Base-by-base conservation (phyloP, 2,329 filamentous ascomycete genomes). In the Annulohypoxylon truncatum region DNA sequence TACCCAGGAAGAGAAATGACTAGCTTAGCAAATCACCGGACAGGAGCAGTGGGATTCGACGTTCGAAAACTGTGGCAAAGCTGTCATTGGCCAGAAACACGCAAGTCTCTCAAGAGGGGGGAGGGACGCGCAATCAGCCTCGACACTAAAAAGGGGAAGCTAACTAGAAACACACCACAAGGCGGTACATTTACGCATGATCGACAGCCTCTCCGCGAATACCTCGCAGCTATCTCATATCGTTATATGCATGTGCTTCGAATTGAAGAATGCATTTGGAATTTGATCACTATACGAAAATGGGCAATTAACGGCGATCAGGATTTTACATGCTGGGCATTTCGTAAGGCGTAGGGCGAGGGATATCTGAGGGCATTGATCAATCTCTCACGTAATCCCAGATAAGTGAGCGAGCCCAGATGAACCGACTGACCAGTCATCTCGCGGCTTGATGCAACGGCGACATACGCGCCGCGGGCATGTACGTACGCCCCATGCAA, bases 91-190 rank as follows among this genome's bases (percentile, higher is more conserved):
- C 54, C 31, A 65, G 59, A 67, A 68, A 68, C 70, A 66, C 71
- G 69, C 71, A 72, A 73, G 71, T 71, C 53, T 68, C 66, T 66
- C 55, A 55, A 69, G 64, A 31, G 64, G 67, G 72, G 67, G 63
- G 61, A 57, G 56, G 70, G 74, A 74, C 74, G 74, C 74, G 74
- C 73, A 74, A 75, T 68, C 73, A 67, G 67, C 69, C 68, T 69
- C 64, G 66, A 64, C 64, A 61, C 64, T 66, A 68, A 62, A 64
- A 63, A 44, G 57, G 51, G 42, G 54, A 35, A 47, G 20, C 47
- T 46, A 50, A 48, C 50, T 67, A 69, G 61, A 35, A 56, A 66
- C 57, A 69, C 64, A 61, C 64, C 55, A 40, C 51, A 31, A 44
- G 33, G 53, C n/a, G 15, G 47, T 59, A 35, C 33, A 35, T 22